Base-by-base conservation (phyloP, 805 yeast genomes). In the Candida chauliodis region DNA sequence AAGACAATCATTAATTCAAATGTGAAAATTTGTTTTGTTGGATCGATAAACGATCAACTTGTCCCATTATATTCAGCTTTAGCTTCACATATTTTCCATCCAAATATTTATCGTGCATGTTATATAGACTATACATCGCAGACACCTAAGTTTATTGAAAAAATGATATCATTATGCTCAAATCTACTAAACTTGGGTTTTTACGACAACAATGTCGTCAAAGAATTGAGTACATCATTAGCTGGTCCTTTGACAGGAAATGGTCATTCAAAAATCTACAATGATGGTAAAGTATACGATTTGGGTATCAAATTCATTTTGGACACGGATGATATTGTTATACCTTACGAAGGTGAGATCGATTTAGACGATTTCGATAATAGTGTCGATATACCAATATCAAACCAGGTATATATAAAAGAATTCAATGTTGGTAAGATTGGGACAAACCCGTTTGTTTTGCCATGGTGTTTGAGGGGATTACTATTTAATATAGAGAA, bases 161-260 rank as follows among this genome's bases (percentile, higher is more conserved):
- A 83, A 33, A 71, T 91, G 19, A 81, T 89, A 1, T 75, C 83
- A 10, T 63, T 89, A 8, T 85, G 95, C 4, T 76, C 90, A 40
- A 78, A 76, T 37, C 60, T 90, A 31, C 76, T 84, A 39, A 88
- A 91, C 55, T 49, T 79, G 33, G 98, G 98, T 0, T 73, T 68
- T 36, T 77, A 82, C 34, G 99, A 91, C 54, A 91, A 87, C 55
- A 93, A 89, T 16, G 84, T 93, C 10, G 69, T 91, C 15, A 81
- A 81, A 45, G 97, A 93, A 55, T 73, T 91, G 30, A 86, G 96
- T 39, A 74, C 73, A 2, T 61, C 67, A 28, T 68, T 67, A 45
- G 93, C 95, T 0, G 99, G 99, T 0, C 84, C 96, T 1, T 66
- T 93, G 37, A 91, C 96, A 0, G 96, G 97, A 2, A 90, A 93